Evolutionary conservation across 2,329 filamentous ascomycete genomes (phyloP), one percentile per base, ranked within the genome.

Genomic region (Basipetospora chlamydospora): DNA sequence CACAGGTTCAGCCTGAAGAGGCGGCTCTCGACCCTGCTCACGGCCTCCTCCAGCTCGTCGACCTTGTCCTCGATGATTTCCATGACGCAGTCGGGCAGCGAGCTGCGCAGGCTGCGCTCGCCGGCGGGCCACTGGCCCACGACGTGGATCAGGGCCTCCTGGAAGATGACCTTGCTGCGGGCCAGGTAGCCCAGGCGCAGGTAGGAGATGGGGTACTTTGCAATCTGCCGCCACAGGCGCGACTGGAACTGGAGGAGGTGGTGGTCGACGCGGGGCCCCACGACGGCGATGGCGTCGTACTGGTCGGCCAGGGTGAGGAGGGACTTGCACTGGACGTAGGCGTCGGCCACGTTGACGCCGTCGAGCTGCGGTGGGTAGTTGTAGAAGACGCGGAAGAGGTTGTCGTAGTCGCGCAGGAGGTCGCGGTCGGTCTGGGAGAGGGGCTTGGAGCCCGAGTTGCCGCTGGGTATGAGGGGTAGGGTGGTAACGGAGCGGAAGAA

Each of bases 61-160:
- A 90, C 85, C 56, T 95, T 95, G 58, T 95, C 86, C 55, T 94
- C 84, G 42, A 95, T 92, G 25, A 95, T 68, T 46, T 95, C 86
- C 8, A 95, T 64, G 1, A 95, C 84, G 0, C 71, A 55, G 18
- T 79, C 73, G 1, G 87, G 82, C 28, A 93, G 66, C 21, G 79
- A 67, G 41, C 73, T 68, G 39, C 83, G 76, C 25, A 95, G 70
- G 47, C 83, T 83, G 18, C 80, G 73, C 47, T 86, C 73, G 12
- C 80, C 85, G 1, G 73, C 65, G 0, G 88, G 87, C 88, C 88
- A 96, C 54, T 93, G 84, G 3, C 88, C 88, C 1, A 95, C 87
- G 0, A 95, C 85, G 49, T 96, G 88, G 36, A 94, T 83, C 33
- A 96, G 66, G 0, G 87, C 85, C 60, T 96, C 81, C 44, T 81